Conservation (phyloP, 192 early-diverging fungal species). For the Backusella circina region DNA sequence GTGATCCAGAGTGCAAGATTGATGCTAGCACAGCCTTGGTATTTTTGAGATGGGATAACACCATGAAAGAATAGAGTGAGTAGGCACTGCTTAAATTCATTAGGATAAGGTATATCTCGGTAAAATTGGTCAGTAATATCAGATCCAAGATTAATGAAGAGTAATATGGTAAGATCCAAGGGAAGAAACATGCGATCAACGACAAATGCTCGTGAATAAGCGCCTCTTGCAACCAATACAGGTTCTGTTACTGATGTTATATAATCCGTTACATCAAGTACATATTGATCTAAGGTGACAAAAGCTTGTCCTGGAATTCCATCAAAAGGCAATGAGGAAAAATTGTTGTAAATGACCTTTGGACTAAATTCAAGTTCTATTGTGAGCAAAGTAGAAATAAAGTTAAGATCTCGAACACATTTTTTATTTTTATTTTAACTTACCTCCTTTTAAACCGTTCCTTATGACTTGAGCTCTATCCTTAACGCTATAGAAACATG, state of each 20-base stretch:
- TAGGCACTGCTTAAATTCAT: constrained; percentile 15
- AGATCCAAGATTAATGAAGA: constrained; percentile 21
- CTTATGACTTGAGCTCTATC: not conserved
- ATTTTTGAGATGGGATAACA: constrained; percentile 1
- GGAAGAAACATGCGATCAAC: constrained; percentile 34
- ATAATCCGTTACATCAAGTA: constrained; percentile 39
- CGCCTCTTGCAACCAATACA: constrained; percentile 9
- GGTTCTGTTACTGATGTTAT: constrained; percentile 15
- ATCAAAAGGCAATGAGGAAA: constrained; percentile 11
- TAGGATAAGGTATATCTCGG: constrained; percentile 3
- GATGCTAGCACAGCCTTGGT: constrained; percentile 15
- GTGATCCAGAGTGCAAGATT: constrained; percentile 30
- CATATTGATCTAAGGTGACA: constrained; percentile 21
- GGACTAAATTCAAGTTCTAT: constrained; percentile 14
- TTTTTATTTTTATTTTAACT: not conserved
- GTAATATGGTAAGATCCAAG: constrained; percentile 18
- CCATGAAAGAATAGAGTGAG: constrained; percentile 28
- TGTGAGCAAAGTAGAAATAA: not conserved
- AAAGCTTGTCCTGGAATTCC: not conserved
- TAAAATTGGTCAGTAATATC: constrained; percentile 28
- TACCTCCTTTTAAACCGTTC: not conserved
- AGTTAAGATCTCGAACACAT: not conserved
- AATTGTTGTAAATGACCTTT: constrained; percentile 5
- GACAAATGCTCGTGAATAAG: constrained; percentile 14
- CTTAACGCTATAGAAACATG: constrained; percentile 17